These are phyloP conservation scores for Filobasidium wieringae DNA, from an alignment of 768 basidiomycete species.

Conservation along the genomic window DNA sequence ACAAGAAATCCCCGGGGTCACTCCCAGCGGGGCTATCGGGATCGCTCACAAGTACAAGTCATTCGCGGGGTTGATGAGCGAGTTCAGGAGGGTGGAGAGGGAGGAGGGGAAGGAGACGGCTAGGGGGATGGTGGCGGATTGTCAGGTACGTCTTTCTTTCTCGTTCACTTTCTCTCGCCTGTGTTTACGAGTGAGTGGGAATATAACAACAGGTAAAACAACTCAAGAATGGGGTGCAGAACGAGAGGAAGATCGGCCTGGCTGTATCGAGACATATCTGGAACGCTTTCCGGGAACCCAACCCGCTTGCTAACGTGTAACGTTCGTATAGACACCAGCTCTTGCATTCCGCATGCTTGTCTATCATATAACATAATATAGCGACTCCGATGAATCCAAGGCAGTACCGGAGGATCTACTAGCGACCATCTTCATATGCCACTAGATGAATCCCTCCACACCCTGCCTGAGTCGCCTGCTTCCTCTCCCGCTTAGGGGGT, in stretches of 20 bases:
- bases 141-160: slow-evolving; percentile 21
- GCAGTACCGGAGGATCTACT: too few species aligned
- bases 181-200: not conserved
- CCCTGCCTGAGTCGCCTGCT: too few species aligned
- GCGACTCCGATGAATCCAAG: too few species aligned
- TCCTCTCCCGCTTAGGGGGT: too few species aligned
- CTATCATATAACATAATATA: too few species aligned
- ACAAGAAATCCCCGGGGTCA: slow-evolving; percentile 35
- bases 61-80: slow-evolving; percentile 31
- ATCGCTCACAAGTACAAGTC: slow-evolving; percentile 26
- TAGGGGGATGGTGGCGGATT: slow-evolving; percentile 23
- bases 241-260: slow-evolving; percentile 4
- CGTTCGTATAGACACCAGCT: too few species aligned
- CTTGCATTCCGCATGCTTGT: too few species aligned
- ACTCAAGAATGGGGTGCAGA: slow-evolving; percentile 9
- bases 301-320: not conserved
- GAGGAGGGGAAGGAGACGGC: slow-evolving; percentile 7
- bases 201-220: not conserved
- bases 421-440: too few species aligned
- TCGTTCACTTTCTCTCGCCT: not conserved
- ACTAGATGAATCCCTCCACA: too few species aligned
- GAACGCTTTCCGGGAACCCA: slow-evolving; percentile 2
- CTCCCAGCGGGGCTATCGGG: slow-evolving; percentile 26
- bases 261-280: slow-evolving; percentile 9
- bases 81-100: slow-evolving; percentile 29